Conservation (phyloP, 2,329 filamentous ascomycete species). For the Fusarium praegraminearum region DNA sequence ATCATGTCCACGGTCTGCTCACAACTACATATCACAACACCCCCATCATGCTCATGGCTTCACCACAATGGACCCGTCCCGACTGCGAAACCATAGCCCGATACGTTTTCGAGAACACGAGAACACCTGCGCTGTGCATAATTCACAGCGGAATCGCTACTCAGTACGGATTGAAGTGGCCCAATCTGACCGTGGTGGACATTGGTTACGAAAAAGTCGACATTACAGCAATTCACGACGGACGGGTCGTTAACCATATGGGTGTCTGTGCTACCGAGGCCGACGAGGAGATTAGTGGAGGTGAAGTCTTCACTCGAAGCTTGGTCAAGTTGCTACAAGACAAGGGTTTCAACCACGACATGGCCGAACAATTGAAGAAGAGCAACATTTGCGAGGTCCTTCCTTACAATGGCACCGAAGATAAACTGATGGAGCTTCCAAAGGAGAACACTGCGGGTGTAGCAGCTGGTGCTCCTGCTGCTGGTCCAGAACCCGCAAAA, state of each 20-base stretch:
- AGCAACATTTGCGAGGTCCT: constrained; percentile 75
- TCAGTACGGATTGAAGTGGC: constrained; percentile 81
- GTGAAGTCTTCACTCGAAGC: constrained; percentile 84
- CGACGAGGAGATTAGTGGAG: constrained; percentile 73
- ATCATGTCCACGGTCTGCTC: constrained; percentile 89
- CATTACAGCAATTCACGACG: constrained; percentile 89
- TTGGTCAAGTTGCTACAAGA: constrained; percentile 74
- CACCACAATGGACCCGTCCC: constrained; percentile 89
- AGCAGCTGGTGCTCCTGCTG: constrained; percentile 5
- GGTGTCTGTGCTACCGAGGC: constrained; percentile 69
- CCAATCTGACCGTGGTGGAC: constrained; percentile 87
- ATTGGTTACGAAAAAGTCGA: constrained; percentile 94
- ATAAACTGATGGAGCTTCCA: constrained; percentile 62
- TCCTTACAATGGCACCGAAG: constrained; percentile 62
- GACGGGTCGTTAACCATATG: constrained; percentile 76
- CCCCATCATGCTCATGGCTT: constrained; percentile 88
- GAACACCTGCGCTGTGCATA: constrained; percentile 89
- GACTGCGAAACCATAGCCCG: constrained; percentile 90
- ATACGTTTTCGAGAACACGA: constrained; percentile 98
- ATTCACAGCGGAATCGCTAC: constrained; percentile 91
- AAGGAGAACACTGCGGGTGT: constrained; percentile 54
- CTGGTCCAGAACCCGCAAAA: constrained; percentile 49
- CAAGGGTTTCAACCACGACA: constrained; percentile 71
- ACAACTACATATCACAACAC: constrained; percentile 97
- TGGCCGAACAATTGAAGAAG: constrained; percentile 78